phyloP scores from a whole-genome alignment of 768 basidiomycete genomes.

The Lentinula aciculospora region DNA sequence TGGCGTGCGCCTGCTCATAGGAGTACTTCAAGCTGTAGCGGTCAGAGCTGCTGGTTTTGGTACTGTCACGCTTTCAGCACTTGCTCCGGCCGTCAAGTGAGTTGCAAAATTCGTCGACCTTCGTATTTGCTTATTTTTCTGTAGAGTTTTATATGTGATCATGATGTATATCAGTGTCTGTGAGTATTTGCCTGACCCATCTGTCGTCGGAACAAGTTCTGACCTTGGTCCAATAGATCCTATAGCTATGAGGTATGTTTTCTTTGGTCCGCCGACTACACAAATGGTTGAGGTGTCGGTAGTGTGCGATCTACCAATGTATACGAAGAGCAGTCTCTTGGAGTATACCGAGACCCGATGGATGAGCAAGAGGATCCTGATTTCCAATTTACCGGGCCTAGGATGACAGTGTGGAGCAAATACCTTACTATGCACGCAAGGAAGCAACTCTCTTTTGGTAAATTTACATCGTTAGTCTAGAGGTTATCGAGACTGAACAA shows the following conservation, averaged over 20 bases:
- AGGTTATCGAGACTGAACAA: not conserved
- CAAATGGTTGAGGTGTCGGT: not conserved
- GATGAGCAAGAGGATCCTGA: constrained; percentile 39
- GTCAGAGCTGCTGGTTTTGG: constrained; percentile 88
- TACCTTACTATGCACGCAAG: constrained; percentile 81
- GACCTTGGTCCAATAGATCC: constrained; percentile 42
- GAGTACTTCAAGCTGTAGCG: constrained; percentile 71
- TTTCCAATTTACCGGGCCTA: constrained; percentile 37
- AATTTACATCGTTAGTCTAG: constrained; percentile 15
- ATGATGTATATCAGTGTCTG: constrained; percentile 94
- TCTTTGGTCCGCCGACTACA: not conserved
- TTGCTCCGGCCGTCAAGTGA: constrained; percentile 88
- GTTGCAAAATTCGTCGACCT: constrained; percentile 21
- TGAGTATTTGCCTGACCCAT: constrained; percentile 30
- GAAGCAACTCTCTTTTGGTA: constrained; percentile 88
- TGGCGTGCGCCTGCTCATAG: constrained; percentile 65
- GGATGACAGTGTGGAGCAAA: constrained; percentile 65
- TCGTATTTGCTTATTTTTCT: not conserved
- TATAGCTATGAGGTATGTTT: constrained; percentile 66
- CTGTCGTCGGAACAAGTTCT: not conserved
- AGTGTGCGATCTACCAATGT: constrained; percentile 92
- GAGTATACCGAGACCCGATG: constrained; percentile 56
- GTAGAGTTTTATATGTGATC: constrained; percentile 77
- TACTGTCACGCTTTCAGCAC: constrained; percentile 61
- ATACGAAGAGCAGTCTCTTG: constrained; percentile 91